These are phyloP conservation scores for Penicillium crystallinum DNA, from an alignment of 495 filamentous ascomycete genomes.

Conservation along the genomic window DNA sequence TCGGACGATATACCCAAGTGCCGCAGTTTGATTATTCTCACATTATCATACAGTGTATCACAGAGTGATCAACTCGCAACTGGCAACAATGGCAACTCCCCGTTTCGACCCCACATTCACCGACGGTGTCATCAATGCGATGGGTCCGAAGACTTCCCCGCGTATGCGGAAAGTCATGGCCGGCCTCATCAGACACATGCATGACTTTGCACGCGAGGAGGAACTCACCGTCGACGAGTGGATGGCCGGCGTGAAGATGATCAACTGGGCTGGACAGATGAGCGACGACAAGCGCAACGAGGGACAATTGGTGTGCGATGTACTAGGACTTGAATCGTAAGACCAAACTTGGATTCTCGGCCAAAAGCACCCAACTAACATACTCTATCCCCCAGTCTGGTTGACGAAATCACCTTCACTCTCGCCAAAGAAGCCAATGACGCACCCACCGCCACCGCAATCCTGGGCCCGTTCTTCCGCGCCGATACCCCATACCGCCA, in stretches of 20 bases:
- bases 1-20: no score
- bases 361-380: not conserved
- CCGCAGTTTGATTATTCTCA: no score
- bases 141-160: slow-evolving; percentile 59
- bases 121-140: slow-evolving; percentile 63
- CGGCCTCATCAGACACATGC: slow-evolving; percentile 39
- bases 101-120: slow-evolving; percentile 60
- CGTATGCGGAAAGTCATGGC: slow-evolving; percentile 44
- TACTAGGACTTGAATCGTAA: slow-evolving; percentile 66
- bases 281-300: slow-evolving; percentile 68
- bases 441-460: slow-evolving; percentile 61
- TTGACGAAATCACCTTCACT: slow-evolving; percentile 73
- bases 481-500: slow-evolving; percentile 56
- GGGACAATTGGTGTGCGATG: slow-evolving; percentile 64
- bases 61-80: not conserved
- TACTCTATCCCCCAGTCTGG: slow-evolving; percentile 36
- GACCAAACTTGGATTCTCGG: slow-evolving; percentile 11
- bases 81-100: slow-evolving; percentile 30
- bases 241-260: slow-evolving; percentile 47
- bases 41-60: not conserved
- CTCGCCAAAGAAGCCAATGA: slow-evolving; percentile 46
- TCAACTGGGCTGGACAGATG: slow-evolving; percentile 71
- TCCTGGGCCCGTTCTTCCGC: slow-evolving; percentile 76
- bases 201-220: slow-evolving; percentile 47
- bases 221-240: slow-evolving; percentile 45